Conservation (phyloP, 257 asterid species). For the Nicotiana tomentosiformis region DNA sequence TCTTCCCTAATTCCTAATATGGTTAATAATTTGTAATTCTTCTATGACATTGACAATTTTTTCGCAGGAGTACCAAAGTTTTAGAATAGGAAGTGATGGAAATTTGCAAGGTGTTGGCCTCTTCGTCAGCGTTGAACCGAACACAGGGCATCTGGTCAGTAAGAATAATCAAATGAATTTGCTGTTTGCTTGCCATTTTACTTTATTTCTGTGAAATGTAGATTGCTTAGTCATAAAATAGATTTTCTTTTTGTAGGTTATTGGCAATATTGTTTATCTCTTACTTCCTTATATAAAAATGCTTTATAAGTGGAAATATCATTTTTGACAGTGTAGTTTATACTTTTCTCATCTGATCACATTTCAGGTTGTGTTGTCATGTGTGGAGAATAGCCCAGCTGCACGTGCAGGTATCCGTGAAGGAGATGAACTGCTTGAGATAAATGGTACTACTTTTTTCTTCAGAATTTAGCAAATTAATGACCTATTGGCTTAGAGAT, state of each 20-base stretch:
- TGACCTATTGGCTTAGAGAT: background rate
- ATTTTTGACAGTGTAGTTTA: background rate
- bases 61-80: slow-evolving; percentile 82
- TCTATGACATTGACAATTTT: background rate
- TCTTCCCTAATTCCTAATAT: background rate
- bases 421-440: slow-evolving; percentile 89
- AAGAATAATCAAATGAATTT: background rate
- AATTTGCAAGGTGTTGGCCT: slow-evolving; percentile 95
- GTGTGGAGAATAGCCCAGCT: slow-evolving; percentile 87
- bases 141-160: slow-evolving; percentile 77
- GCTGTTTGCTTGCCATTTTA: background rate
- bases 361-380: slow-evolving; percentile 80
- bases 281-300: background rate
- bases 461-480: background rate
- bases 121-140: slow-evolving; percentile 68
- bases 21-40: background rate
- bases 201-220: background rate
- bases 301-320: background rate
- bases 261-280: background rate
- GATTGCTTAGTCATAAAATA: background rate
- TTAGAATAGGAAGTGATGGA: slow-evolving; percentile 89
- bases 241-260: background rate
- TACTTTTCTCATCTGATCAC: no score
- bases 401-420: slow-evolving; percentile 94
- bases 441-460: slow-evolving; percentile 51